phyloP scores from a whole-genome alignment of 805 yeast genomes.

The Dipodascopsis uninucleata region DNA sequence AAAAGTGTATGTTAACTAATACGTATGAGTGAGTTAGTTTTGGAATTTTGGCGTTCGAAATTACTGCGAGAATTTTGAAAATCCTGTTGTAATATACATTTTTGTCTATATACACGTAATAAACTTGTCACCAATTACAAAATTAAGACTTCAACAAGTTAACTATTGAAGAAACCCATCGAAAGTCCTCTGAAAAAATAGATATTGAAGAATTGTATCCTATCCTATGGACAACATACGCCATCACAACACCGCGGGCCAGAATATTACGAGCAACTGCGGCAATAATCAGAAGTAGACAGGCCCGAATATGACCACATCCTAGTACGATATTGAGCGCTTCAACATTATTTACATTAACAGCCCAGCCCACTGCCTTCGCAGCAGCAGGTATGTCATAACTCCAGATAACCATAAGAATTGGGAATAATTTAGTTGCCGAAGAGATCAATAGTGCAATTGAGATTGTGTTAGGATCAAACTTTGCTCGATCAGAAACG shows the following conservation, averaged over 20 bases:
- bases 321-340: constrained; percentile 48
- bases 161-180: no score
- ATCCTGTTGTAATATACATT: no score
- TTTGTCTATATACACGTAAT: no score
- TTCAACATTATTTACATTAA: constrained; percentile 62
- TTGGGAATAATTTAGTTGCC: constrained; percentile 79
- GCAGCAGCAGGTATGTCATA: constrained; percentile 76
- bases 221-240: no score
- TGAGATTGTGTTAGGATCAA: constrained; percentile 46
- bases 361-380: constrained; percentile 55
- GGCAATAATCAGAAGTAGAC: constrained; percentile 32
- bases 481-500: constrained; percentile 1
- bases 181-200: no score
- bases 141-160: no score
- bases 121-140: no score
- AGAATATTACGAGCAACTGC: constrained; percentile 13
- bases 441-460: constrained; percentile 72
- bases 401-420: constrained; percentile 94
- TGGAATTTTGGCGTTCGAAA: no score
- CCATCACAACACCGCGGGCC: constrained; percentile 3
- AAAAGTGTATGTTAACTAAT: constrained; percentile 9
- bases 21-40: no score
- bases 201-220: no score
- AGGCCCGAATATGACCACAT: constrained; percentile 37
- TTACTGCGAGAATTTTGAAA: no score